These are phyloP conservation scores for Fusarium cyanostomum DNA, from an alignment of 2,329 filamentous ascomycete genomes.

Conservation along the genomic window DNA sequence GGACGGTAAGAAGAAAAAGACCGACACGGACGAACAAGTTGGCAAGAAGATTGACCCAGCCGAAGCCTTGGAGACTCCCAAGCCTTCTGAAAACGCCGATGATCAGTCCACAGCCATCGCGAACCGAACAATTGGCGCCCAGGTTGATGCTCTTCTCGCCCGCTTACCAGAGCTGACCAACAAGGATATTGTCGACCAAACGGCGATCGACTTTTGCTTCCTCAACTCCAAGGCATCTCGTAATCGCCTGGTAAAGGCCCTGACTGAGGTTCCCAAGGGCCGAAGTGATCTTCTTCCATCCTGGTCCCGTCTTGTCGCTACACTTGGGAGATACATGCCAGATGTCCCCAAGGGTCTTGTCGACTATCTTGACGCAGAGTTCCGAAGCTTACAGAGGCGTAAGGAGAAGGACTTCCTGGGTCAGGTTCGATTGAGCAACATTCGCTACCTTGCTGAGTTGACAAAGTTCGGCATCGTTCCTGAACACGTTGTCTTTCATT, in stretches of 20 bases:
- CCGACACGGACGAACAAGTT: slow-evolving; percentile 81
- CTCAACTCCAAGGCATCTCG: slow-evolving; percentile 98
- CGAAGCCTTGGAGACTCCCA: slow-evolving; percentile 61
- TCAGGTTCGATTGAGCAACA: slow-evolving; percentile 91
- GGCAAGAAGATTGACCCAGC: slow-evolving; percentile 75
- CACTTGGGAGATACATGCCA: slow-evolving; percentile 90
- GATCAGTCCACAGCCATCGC: slow-evolving; percentile 94
- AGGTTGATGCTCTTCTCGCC: slow-evolving; percentile 89
- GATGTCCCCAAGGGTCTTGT: slow-evolving; percentile 94
- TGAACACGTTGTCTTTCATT: slow-evolving; percentile 98
- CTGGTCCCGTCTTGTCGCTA: slow-evolving; percentile 93
- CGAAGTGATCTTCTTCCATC: slow-evolving; percentile 89
- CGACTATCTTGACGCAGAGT: slow-evolving; percentile 93
- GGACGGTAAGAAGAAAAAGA: slow-evolving; percentile 93
- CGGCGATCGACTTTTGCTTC: slow-evolving; percentile 96
- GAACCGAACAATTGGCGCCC: slow-evolving; percentile 96
- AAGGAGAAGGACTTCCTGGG: slow-evolving; percentile 98
- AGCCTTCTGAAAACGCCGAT: slow-evolving; percentile 67
- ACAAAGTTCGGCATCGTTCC: slow-evolving; percentile 99
- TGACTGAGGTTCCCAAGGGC: slow-evolving; percentile 95
- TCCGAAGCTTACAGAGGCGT: slow-evolving; percentile 92
- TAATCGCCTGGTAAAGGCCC: slow-evolving; percentile 89
- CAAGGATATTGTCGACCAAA: slow-evolving; percentile 91
- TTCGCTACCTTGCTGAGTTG: slow-evolving; percentile 95
- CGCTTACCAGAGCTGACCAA: slow-evolving; percentile 90